These are phyloP conservation scores for Saccharum officinarum DNA, from an alignment of 176 grass and related monocot genomes.

Conservation along the genomic window DNA sequence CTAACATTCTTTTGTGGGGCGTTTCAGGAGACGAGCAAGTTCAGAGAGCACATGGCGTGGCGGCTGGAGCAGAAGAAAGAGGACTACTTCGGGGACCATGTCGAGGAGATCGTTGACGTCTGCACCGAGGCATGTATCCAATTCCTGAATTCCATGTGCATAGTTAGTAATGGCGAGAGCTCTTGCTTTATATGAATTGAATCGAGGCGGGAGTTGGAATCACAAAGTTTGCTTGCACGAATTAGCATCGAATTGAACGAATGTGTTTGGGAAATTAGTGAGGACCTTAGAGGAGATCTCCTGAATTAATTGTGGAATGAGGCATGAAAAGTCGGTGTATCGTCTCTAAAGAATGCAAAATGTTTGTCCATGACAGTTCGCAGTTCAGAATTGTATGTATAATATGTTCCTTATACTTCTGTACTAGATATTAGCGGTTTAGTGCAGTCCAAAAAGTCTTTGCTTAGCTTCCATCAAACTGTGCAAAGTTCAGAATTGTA, in stretches of 20 bases:
- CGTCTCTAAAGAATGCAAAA: neutral
- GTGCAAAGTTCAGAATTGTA: neutral
- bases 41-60: slow-evolving; percentile 79
- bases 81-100: slow-evolving; percentile 70
- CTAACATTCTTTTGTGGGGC: neutral
- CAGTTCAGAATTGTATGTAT: neutral
- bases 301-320: neutral
- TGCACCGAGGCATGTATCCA: slow-evolving; percentile 67
- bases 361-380: neutral
- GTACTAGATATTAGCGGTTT: neutral
- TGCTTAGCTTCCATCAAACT: neutral
- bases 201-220: neutral
- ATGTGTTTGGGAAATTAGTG: neutral
- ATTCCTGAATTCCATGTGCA: neutral
- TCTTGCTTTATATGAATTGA: neutral
- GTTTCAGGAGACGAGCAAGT: slow-evolving; percentile 74
- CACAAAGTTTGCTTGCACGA: neutral
- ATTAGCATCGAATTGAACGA: neutral
- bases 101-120: slow-evolving; percentile 77
- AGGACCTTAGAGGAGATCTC: neutral
- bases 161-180: neutral
- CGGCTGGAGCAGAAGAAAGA: slow-evolving; percentile 74
- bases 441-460: neutral
- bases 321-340: neutral
- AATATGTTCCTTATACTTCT: neutral